phyloP scores from a whole-genome alignment of 805 yeast genomes.

The Sungouiella blattae region DNA sequence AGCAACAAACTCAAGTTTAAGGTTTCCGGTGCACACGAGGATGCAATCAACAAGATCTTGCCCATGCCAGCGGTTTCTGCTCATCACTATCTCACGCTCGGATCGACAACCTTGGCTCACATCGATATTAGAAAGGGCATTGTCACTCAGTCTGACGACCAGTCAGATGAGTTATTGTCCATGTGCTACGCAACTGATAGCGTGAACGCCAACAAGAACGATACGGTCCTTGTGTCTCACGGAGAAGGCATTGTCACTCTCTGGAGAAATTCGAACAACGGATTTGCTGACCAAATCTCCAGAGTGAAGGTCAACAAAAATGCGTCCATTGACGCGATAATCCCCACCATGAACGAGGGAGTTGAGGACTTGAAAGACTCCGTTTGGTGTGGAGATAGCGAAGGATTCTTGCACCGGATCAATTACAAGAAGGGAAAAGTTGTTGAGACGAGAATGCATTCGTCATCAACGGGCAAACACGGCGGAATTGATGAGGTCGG shows the following conservation, averaged over 20 bases:
- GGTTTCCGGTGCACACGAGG: conserved; percentile 63
- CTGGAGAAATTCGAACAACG: conserved; percentile 75
- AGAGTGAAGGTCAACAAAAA: conserved; percentile 66
- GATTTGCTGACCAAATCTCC: conserved; percentile 71
- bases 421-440: conserved; percentile 63
- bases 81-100: conserved; percentile 75
- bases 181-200: conserved; percentile 62
- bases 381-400: conserved; percentile 77
- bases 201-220: conserved; percentile 46
- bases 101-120: conserved; percentile 76
- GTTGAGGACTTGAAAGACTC: conserved; percentile 44
- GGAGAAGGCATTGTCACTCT: conserved; percentile 85
- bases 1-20: conserved; percentile 38
- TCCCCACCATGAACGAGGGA: conserved; percentile 53
- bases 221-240: conserved; percentile 75
- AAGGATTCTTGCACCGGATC: conserved; percentile 67
- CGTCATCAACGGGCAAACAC: conserved; percentile 33
- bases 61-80: conserved; percentile 68
- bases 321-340: conserved; percentile 70
- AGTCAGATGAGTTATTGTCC: conserved; percentile 86
- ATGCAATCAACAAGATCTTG: conserved; percentile 70
- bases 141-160: conserved; percentile 72
- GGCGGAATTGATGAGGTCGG: conserved; percentile 67
- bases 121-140: conserved; percentile 76
- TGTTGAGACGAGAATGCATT: conserved; percentile 64